Conservation (phyloP, 169 alveolate species). For the Cystoisospora suis region DNA sequence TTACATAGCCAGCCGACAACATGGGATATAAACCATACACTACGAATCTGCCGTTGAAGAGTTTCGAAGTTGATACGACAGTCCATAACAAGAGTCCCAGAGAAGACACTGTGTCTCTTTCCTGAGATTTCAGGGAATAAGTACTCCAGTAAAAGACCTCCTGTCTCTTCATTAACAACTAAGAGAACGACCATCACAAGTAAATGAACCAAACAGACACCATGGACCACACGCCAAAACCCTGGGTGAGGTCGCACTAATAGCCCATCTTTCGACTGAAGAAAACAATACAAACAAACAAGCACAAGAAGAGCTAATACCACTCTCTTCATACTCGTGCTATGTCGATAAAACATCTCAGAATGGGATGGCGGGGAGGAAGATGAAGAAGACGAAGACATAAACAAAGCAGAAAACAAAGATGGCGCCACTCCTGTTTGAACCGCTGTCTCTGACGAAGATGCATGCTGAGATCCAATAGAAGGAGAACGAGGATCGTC, state of each 20-base stretch:
- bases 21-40: conserved; percentile 65
- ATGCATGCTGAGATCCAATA: too few relatives aligned
- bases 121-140: conserved; percentile 49
- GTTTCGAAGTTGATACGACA: conserved; percentile 43
- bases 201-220: conserved; percentile 51
- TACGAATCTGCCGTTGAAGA: conserved; percentile 42
- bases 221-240: conserved; percentile 68
- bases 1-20: conserved; percentile 66
- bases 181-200: conserved; percentile 56
- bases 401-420: background rate
- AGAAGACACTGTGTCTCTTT: conserved; percentile 15
- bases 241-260: conserved; percentile 71
- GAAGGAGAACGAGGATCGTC: too few relatives aligned
- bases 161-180: conserved; percentile 45
- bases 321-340: conserved; percentile 27
- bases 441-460: background rate
- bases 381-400: background rate
- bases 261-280: conserved; percentile 65
- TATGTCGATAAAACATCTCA: background rate
- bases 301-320: conserved; percentile 36
- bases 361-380: too few relatives aligned
- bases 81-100: conserved; percentile 65
- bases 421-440: background rate
- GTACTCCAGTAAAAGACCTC: conserved; percentile 40
- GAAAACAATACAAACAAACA: conserved; percentile 49